These are phyloP conservation scores for Fusarium setosum DNA, from an alignment of 2,329 filamentous ascomycete genomes.

Conservation along the genomic window DNA sequence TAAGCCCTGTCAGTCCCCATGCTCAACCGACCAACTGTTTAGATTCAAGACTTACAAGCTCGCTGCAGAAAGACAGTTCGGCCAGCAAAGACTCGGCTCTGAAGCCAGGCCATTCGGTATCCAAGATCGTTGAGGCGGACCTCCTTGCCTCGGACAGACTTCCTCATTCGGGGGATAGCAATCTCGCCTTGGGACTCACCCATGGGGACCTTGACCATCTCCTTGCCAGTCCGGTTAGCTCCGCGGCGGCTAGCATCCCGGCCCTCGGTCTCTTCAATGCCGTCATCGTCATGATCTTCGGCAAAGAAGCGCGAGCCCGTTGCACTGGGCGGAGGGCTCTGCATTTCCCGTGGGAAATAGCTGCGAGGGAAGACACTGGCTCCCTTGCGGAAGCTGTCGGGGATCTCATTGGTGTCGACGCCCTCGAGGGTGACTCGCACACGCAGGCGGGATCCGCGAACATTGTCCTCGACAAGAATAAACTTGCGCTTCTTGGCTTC, in stretches of 20 bases:
- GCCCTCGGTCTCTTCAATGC: slow-evolving; percentile 62
- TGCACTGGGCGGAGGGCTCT: slow-evolving; percentile 81
- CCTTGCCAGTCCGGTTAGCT: slow-evolving; percentile 45
- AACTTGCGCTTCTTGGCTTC: slow-evolving; percentile 95
- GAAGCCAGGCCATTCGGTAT: slow-evolving; percentile 96
- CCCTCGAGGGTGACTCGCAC: slow-evolving; percentile 94
- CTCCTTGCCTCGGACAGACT: slow-evolving; percentile 79
- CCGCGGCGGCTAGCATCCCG: slow-evolving; percentile 52
- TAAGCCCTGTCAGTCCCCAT: slow-evolving; percentile 50
- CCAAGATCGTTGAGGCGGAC: slow-evolving; percentile 93
- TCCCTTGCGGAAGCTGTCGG: slow-evolving; percentile 90
- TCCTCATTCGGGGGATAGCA: slow-evolving; percentile 79
- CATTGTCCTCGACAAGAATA: slow-evolving; percentile 91
- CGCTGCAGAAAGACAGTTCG: slow-evolving; percentile 89
- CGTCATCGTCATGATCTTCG: slow-evolving; percentile 70
- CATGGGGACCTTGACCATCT: slow-evolving; percentile 71
- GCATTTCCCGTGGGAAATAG: slow-evolving; percentile 95
- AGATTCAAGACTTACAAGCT: slow-evolving; percentile 75
- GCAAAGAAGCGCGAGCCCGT: slow-evolving; percentile 81
- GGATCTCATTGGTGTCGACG: slow-evolving; percentile 95
- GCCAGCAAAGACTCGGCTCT: slow-evolving; percentile 90
- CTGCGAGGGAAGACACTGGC: slow-evolving; percentile 92
- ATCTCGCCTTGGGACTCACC: slow-evolving; percentile 79
- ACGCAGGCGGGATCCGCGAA: slow-evolving; percentile 82
- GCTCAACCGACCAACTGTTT: not conserved